Evolutionary conservation across 306 rosid genomes (phyloP).

Genomic region (Geum urbanum): DNA sequence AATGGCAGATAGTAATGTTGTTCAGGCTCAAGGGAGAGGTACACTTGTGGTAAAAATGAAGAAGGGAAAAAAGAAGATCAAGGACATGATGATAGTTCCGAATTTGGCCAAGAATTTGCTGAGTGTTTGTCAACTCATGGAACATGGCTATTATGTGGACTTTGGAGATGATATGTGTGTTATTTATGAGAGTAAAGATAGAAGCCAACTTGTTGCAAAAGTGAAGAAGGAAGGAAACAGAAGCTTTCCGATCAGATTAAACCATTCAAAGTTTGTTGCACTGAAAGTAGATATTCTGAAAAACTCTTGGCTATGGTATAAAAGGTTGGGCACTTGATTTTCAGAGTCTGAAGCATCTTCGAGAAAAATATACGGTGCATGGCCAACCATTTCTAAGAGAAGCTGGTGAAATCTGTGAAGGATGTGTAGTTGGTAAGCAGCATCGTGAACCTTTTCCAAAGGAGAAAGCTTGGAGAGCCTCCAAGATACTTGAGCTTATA

Average conservation of each 20-base stretch:
- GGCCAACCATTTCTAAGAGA: neutral
- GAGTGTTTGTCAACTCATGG: constrained; percentile 3
- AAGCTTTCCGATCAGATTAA: neutral
- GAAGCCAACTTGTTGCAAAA: neutral
- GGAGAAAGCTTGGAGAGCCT: neutral
- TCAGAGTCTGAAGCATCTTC: neutral
- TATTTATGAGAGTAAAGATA: neutral
- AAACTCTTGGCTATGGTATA: neutral
- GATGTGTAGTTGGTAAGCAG: neutral
- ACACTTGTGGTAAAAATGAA: neutral
- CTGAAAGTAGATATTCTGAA: neutral
- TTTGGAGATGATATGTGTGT: neutral
- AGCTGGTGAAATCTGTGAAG: neutral
- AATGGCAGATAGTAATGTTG: neutral
- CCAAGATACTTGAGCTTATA: neutral
- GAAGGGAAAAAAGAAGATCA: neutral
- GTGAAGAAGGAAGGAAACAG: neutral
- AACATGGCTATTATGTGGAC: neutral
- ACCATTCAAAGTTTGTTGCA: neutral
- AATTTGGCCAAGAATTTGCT: neutral
- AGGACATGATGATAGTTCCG: neutral
- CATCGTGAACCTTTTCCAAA: neutral
- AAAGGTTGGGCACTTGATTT: neutral
- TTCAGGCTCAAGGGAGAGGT: neutral
- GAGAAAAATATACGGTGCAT: neutral